These are phyloP conservation scores for Lentinula sp. DNA, from an alignment of 768 basidiomycete species.

Conservation along the genomic window DNA sequence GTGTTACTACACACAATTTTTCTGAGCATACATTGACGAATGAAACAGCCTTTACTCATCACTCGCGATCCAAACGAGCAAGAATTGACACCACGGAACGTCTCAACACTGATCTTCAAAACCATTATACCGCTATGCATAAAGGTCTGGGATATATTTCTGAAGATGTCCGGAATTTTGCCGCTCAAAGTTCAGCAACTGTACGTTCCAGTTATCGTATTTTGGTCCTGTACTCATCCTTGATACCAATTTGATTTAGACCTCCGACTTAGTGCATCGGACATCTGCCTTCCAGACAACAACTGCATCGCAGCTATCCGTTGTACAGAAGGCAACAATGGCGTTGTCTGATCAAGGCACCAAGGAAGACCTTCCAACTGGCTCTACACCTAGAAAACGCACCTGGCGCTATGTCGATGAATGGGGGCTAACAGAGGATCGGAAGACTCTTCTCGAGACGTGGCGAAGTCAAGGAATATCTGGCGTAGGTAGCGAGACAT, in stretches of 20 bases:
- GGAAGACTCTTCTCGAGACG: constrained; percentile 48
- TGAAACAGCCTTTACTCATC: constrained; percentile 51
- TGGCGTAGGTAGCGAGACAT: constrained; percentile 24
- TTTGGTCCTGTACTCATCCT: not conserved
- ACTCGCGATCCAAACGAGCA: constrained; percentile 59
- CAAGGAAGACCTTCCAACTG: constrained; percentile 60
- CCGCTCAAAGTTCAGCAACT: constrained; percentile 40
- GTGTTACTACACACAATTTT: constrained; percentile 10
- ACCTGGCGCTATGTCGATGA: constrained; percentile 61
- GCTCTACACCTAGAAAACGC: constrained; percentile 73
- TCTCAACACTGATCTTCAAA: constrained; percentile 43
- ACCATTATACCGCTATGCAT: constrained; percentile 46
- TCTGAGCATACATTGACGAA: not conserved
- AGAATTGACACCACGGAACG: constrained; percentile 53
- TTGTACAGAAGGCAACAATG: constrained; percentile 44
- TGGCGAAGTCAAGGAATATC: constrained; percentile 34
- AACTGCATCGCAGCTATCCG: constrained; percentile 36
- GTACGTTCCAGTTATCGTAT: constrained; percentile 27
- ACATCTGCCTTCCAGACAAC: constrained; percentile 38
- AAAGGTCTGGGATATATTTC: constrained; percentile 44
- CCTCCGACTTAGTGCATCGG: constrained; percentile 30
- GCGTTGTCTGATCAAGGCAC: constrained; percentile 51
- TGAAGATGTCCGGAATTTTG: constrained; percentile 36
- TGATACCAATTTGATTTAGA: constrained; percentile 23
- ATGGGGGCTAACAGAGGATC: constrained; percentile 65